Percentiles rank a stretch among this genome's conserved stretches.
Evolutionary conservation across 345 rosid genomes (phyloP).

Genomic region (Excoecaria cochinchinensis): DNA sequence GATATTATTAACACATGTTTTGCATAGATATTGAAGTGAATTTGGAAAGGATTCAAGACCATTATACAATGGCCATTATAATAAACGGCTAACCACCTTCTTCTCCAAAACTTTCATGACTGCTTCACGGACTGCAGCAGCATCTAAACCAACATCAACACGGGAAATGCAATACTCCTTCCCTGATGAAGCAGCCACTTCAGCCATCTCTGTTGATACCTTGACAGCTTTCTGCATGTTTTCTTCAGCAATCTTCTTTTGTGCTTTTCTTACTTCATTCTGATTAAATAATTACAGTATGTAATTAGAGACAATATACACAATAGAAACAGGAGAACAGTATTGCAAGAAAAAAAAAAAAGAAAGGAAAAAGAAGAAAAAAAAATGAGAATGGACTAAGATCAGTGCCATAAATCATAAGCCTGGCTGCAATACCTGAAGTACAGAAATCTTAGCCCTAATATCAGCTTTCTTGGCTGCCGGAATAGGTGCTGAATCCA

Average conservation of each 20-base stretch:
- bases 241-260: slow-evolving; percentile 85
- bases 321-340: background rate
- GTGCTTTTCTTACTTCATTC: slow-evolving; percentile 71
- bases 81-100: slow-evolving; percentile 44
- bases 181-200: slow-evolving; percentile 65
- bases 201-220: slow-evolving; percentile 58
- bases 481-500: slow-evolving; percentile 74
- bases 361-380: background rate
- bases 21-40: background rate
- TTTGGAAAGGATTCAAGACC: background rate
- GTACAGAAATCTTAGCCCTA: slow-evolving; percentile 61
- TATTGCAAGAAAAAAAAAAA: background rate
- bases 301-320: background rate
- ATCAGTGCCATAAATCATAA: background rate
- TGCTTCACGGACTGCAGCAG: slow-evolving; percentile 93
- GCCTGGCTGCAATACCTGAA: slow-evolving; percentile 55
- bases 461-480: slow-evolving; percentile 87
- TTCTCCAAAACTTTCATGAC: slow-evolving; percentile 69
- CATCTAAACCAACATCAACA: slow-evolving; percentile 88
- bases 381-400: background rate
- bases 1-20: background rate
- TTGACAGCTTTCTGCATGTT: slow-evolving; percentile 72
- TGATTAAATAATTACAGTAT: slow-evolving; percentile 23
- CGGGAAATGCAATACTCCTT: slow-evolving; percentile 66
- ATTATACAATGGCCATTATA: background rate